phyloP scores from a whole-genome alignment of 768 basidiomycete species.

The Saitozyma sp. region DNA sequence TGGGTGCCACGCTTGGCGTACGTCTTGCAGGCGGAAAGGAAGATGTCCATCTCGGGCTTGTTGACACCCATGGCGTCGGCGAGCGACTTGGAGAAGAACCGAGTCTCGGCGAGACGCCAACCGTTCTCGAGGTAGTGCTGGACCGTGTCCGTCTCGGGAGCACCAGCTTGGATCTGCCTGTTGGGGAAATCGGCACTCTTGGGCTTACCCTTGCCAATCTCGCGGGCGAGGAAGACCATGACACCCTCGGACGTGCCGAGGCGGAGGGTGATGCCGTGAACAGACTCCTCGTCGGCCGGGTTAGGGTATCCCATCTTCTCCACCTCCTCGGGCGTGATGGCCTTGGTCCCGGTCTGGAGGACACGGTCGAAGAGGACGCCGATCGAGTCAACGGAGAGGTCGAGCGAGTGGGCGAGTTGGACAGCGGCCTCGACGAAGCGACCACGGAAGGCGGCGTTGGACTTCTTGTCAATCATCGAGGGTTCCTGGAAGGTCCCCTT shows the following conservation, averaged over 20 bases:
- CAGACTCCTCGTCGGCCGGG: conserved; percentile 35
- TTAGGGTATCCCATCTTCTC: conserved; percentile 20
- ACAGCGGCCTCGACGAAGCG: conserved; percentile 50
- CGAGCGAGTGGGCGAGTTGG: conserved; percentile 47
- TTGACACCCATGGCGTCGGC: conserved; percentile 48
- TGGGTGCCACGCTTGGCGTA: conserved; percentile 51
- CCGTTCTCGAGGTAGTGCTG: conserved; percentile 48
- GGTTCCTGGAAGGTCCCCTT: neutral
- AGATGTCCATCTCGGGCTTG: conserved; percentile 48
- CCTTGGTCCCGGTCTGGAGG: conserved; percentile 46
- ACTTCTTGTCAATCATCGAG: conserved; percentile 8
- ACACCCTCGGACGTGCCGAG: conserved; percentile 48
- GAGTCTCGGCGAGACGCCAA: conserved; percentile 51
- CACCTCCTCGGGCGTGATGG: conserved; percentile 7
- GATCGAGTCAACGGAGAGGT: conserved; percentile 46
- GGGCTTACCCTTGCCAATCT: conserved; percentile 36
- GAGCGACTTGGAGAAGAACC: conserved; percentile 48
- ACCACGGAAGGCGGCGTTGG: conserved; percentile 36
- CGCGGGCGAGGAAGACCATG: conserved; percentile 52
- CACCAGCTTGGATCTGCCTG: conserved; percentile 17
- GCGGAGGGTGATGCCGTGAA: conserved; percentile 46
- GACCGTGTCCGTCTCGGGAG: conserved; percentile 31
- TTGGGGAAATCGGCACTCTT: conserved; percentile 24
- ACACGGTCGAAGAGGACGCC: conserved; percentile 52
- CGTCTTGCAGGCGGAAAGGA: conserved; percentile 51